Percentiles rank a stretch among this genome's conserved stretches.
Conservation (phyloP, 164 flowering plant genomes). For the Buxus sempervirens region DNA sequence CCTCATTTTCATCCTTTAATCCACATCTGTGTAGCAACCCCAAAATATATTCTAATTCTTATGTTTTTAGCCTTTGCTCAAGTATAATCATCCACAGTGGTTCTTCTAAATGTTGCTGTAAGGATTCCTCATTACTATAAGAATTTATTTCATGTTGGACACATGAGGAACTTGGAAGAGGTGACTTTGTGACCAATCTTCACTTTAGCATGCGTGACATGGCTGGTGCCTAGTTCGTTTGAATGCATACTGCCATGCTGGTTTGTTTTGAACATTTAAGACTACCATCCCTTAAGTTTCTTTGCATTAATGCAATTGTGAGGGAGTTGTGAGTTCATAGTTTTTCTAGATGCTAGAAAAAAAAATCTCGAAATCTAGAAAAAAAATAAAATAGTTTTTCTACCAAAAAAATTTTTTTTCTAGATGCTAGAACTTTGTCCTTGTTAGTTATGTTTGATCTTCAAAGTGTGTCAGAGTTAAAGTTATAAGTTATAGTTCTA, state of each 20-base stretch:
- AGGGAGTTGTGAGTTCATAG: background rate
- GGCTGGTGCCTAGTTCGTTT: constrained; percentile 42
- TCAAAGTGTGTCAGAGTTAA: background rate
- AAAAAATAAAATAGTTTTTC: too few relatives aligned
- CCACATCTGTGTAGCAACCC: too few relatives aligned
- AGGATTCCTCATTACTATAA: constrained; percentile 86
- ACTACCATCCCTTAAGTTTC: background rate
- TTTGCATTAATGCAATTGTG: background rate
- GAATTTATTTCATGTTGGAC: constrained; percentile 69
- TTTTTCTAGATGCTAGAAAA: background rate
- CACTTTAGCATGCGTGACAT: constrained; percentile 76
- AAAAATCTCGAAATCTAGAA: too few relatives aligned
- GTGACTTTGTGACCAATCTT: constrained; percentile 74
- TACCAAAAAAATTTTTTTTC: too few relatives aligned
- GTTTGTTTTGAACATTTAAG: background rate
- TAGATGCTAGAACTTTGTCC: background rate
- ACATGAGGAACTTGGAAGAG: constrained; percentile 61
- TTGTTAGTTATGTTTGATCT: background rate
- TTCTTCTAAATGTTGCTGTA: constrained; percentile 89
- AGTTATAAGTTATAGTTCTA: background rate
- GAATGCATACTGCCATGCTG: constrained; percentile 1
- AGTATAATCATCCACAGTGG: constrained; percentile 93
- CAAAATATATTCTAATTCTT: too few relatives aligned
- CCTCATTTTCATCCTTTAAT: too few relatives aligned
- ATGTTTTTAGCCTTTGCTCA: constrained; percentile 85